Evolutionary conservation across 331 rosid genomes (phyloP).

Genomic region (Prunus yedoensis): DNA sequence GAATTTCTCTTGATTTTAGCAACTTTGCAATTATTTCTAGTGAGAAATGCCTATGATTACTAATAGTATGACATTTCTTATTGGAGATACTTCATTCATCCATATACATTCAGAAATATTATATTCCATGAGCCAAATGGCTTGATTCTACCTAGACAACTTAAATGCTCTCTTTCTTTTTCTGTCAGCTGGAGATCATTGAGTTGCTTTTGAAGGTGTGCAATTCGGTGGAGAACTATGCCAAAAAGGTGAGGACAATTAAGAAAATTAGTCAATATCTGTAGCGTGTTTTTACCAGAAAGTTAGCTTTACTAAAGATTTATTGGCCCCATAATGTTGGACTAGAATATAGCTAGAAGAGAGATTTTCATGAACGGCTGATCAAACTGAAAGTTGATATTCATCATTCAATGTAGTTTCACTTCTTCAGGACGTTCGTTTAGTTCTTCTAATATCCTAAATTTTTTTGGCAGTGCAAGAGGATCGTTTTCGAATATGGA

Average conservation of each 20-base stretch:
- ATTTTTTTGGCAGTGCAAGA: conserved; percentile 78
- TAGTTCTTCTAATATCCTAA: conserved; percentile 9
- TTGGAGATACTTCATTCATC: neutral
- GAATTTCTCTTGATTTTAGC: neutral
- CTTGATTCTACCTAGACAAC: conserved; percentile 16
- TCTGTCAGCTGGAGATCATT: conserved; percentile 62
- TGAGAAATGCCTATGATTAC: neutral
- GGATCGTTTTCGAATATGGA: conserved; percentile 66
- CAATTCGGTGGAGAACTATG: conserved; percentile 50
- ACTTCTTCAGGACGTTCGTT: neutral
- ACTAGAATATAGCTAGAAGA: neutral
- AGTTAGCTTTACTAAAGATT: neutral
- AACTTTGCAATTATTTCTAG: neutral
- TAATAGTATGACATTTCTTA: neutral
- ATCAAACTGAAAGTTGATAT: neutral
- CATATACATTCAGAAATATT: neutral
- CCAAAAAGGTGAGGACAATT: conserved; percentile 48
- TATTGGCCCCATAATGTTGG: neutral
- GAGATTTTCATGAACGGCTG: neutral
- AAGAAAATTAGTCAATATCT: neutral
- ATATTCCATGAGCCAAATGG: neutral
- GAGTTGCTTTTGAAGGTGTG: conserved; percentile 74
- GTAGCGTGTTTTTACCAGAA: neutral
- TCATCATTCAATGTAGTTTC: neutral
- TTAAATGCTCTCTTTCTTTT: conserved; percentile 20